Percentiles rank a stretch among this genome's conserved stretches.
phyloP scores from a whole-genome alignment of 176 grass and related monocot genomes.

The Thalia dealbata region DNA sequence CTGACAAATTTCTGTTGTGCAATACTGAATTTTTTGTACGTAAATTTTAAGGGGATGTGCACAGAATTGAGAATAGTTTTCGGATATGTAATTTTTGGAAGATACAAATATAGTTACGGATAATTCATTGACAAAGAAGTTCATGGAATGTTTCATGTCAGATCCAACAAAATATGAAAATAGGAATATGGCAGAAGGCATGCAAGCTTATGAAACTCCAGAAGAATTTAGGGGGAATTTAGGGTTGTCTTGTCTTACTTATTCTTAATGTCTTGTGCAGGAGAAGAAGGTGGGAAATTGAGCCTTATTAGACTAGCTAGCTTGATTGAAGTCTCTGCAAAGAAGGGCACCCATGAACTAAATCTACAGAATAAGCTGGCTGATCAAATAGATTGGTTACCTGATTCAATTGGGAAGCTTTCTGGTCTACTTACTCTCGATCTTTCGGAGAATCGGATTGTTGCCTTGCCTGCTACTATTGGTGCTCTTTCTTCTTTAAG shows the following conservation, averaged over 20 bases:
- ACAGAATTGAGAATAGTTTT: not conserved
- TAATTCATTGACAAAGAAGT: not conserved
- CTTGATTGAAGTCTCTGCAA: slow-evolving; percentile 76
- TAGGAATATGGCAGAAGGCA: not conserved
- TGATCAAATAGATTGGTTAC: slow-evolving; percentile 85
- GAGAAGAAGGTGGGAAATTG: slow-evolving; percentile 44
- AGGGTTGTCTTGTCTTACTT: not conserved
- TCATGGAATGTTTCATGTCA: not conserved
- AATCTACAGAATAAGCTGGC: slow-evolving; percentile 63
- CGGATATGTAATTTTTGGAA: too few relatives aligned
- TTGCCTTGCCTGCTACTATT: slow-evolving; percentile 54
- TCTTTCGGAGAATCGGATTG: slow-evolving; percentile 64
- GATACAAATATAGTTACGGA: too few relatives aligned
- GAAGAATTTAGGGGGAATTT: slow-evolving; percentile 2
- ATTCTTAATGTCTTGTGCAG: slow-evolving; percentile 45
- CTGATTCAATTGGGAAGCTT: slow-evolving; percentile 92
- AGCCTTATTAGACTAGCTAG: slow-evolving; percentile 83
- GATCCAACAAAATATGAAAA: not conserved
- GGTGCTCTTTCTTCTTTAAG: slow-evolving; percentile 76
- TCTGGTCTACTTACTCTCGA: slow-evolving; percentile 66
- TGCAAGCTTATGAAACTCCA: not conserved
- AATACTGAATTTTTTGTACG: not conserved
- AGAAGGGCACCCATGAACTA: slow-evolving; percentile 54
- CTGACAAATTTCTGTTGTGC: not conserved
- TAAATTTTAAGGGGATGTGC: not conserved